Base-by-base conservation (phyloP, 139 green algal species). In the Deuterostichococcus epilithicus region DNA sequence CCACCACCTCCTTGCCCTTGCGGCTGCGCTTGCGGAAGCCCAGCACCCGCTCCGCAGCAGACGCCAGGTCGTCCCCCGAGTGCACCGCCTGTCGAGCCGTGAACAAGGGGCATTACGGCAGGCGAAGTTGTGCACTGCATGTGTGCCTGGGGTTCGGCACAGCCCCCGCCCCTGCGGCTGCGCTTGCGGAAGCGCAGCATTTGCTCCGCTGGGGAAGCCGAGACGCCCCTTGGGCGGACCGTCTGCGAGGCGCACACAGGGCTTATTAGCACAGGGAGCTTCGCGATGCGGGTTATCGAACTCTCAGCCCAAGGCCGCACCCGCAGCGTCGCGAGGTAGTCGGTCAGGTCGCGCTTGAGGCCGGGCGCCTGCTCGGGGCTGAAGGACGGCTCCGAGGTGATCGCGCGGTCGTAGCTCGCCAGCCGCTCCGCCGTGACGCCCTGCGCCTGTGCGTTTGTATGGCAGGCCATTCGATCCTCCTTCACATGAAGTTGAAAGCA, bases 21-120 rank as follows among this genome's bases (percentile, higher is more conserved):
- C 79, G 52, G 38, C 67, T 37, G 23, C 59, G 75, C 63, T 80
- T 77, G 3, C 67, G 35, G 80, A 93, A 97, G 10, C 93, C 93
- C 79, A 97, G 75, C 80, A 93, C 88, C 33, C 82, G 79, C 22
- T 78, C 82, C 4, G 85, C 78, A 1, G 88, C 90, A 25, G 78
- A 80, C 28, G 78, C 28, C 69, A 94, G 78, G 77, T 94, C 90
- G 37, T 82, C 84, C 33, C 88, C 90, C 25, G 84, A 84, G 80
- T 95, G 90, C 37, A 95, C 89, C 20, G 88, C 86, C 78, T 80
- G 78, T 72, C 80, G 58, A 6, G 74, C n/a, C n/a, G n/a, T n/a
- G n/a, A n/a, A n/a, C n/a, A n/a, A n/a, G n/a, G n/a, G n/a, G n/a
- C n/a, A n/a, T n/a, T n/a, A n/a, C n/a, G n/a, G n/a, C n/a, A n/a